phyloP scores from a whole-genome alignment of 495 filamentous ascomycete genomes.

The Margaritispora aquatica region DNA sequence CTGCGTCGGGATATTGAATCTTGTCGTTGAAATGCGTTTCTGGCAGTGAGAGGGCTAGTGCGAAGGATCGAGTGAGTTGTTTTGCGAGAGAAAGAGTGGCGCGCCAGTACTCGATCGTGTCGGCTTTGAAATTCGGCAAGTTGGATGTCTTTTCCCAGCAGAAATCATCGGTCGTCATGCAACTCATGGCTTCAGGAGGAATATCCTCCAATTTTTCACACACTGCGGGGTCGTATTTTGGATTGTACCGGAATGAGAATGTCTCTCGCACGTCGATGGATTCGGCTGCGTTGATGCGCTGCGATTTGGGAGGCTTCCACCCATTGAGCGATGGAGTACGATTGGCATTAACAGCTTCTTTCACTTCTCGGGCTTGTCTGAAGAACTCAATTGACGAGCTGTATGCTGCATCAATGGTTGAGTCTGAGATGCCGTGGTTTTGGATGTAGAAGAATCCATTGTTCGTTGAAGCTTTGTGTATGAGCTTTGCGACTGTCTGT shows the following conservation, averaged over 20 bases:
- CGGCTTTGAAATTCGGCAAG: constrained; percentile 2
- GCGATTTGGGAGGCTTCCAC: constrained; percentile 10
- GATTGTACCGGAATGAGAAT: constrained; percentile 7
- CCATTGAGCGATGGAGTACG: constrained; percentile 35
- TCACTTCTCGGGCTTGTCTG: constrained; percentile 24
- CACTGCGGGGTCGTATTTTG: background rate
- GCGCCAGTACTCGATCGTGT: background rate
- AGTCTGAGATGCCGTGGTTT: constrained; percentile 42
- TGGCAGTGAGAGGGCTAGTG: constrained; percentile 37
- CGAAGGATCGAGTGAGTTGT: constrained; percentile 26
- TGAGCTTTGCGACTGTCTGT: constrained; percentile 2
- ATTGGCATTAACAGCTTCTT: constrained; percentile 33
- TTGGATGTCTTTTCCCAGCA: constrained; percentile 3
- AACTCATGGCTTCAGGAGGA: background rate
- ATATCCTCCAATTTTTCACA: background rate
- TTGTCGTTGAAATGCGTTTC: constrained; percentile 40
- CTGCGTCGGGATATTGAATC: constrained; percentile 28
- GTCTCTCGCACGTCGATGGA: constrained; percentile 1
- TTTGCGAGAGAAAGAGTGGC: background rate
- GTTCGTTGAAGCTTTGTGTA: constrained; percentile 34
- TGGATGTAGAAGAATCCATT: constrained; percentile 47
- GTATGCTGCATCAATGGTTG: constrained; percentile 33
- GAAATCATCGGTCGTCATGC: background rate
- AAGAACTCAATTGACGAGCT: constrained; percentile 36
- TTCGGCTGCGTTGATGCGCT: constrained; percentile 1